A percentile compares a stretch with the other conserved stretches of the same genome.
Evolutionary conservation across 2,329 filamentous ascomycete genomes (phyloP).

Genomic region (Dactylellina leptospora): DNA sequence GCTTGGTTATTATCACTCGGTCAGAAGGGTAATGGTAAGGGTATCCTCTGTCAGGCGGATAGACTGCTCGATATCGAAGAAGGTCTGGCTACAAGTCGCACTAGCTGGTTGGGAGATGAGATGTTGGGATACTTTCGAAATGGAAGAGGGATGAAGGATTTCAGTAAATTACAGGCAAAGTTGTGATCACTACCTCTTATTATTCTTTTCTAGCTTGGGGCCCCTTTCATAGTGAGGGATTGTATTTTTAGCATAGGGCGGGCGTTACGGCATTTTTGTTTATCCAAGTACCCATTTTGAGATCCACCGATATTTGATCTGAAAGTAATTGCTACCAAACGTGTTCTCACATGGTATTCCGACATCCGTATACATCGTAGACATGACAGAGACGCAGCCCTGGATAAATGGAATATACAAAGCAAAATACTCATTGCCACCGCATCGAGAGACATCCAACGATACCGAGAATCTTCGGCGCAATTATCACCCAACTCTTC

Average conservation of each 20-base stretch:
- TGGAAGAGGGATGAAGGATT: constrained; percentile 58
- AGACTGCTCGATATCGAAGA: constrained; percentile 62
- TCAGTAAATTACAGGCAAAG: constrained; percentile 48
- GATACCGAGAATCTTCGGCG: not conserved
- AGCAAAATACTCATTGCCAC: too few species aligned
- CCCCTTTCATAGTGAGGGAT: too few species aligned
- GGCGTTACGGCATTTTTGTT: constrained; percentile 38
- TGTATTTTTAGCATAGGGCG: constrained; percentile 48
- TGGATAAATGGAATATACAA: too few species aligned
- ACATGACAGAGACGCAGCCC: too few species aligned
- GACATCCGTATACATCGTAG: too few species aligned
- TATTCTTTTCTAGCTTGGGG: too few species aligned
- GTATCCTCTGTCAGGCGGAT: constrained; percentile 63
- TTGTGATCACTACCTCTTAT: too few species aligned
- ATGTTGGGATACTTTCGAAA: constrained; percentile 65
- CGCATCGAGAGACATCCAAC: too few species aligned
- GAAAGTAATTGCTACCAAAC: too few species aligned
- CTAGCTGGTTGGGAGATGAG: constrained; percentile 65
- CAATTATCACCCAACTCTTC: constrained; percentile 4
- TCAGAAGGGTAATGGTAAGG: constrained; percentile 62
- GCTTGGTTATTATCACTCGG: constrained; percentile 63
- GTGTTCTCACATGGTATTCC: too few species aligned
- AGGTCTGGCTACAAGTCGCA: constrained; percentile 63
- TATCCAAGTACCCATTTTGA: too few species aligned
- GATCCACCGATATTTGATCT: too few species aligned